phyloP scores from a whole-genome alignment of 169 alveolate genomes.

The Eimeria praecox region DNA sequence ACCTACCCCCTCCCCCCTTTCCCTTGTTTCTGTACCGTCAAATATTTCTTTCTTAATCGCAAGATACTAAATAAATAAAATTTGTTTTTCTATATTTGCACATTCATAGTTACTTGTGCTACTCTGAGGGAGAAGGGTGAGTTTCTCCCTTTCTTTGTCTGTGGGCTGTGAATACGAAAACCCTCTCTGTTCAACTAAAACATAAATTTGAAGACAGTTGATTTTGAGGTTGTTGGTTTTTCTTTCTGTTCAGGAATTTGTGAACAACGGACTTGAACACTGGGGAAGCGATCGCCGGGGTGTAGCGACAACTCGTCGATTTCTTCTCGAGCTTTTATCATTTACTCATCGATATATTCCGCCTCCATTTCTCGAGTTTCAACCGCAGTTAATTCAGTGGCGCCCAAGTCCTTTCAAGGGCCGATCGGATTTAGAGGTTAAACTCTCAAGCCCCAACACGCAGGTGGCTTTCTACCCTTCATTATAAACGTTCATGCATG shows the following conservation, averaged over 20 bases:
- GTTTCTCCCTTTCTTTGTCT: too few relatives aligned
- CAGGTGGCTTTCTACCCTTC: constrained; percentile 37
- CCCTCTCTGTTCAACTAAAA: too few relatives aligned
- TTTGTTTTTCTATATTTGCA: too few relatives aligned
- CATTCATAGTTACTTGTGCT: too few relatives aligned
- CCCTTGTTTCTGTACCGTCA: too few relatives aligned
- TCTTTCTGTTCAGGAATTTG: constrained; percentile 78
- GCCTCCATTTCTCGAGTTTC: constrained; percentile 86
- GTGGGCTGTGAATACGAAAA: too few relatives aligned
- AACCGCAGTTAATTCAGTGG: constrained; percentile 86
- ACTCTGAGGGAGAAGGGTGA: too few relatives aligned
- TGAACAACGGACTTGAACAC: constrained; percentile 88
- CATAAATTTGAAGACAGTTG: too few relatives aligned
- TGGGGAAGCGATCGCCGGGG: constrained; percentile 94
- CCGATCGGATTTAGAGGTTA: constrained; percentile 90
- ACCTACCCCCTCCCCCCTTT: not conserved
- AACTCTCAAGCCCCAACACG: constrained; percentile 84
- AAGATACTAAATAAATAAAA: too few relatives aligned
- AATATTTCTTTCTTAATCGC: too few relatives aligned
- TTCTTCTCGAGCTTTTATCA: constrained; percentile 89
- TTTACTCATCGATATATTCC: constrained; percentile 91
- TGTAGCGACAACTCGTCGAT: constrained; percentile 89
- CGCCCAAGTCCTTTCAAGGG: constrained; percentile 89
- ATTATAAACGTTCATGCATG: not conserved
- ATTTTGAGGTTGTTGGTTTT: too few relatives aligned